Conservation (phyloP, 2,329 filamentous ascomycete species). For the Scortechinia acanthostroma region DNA sequence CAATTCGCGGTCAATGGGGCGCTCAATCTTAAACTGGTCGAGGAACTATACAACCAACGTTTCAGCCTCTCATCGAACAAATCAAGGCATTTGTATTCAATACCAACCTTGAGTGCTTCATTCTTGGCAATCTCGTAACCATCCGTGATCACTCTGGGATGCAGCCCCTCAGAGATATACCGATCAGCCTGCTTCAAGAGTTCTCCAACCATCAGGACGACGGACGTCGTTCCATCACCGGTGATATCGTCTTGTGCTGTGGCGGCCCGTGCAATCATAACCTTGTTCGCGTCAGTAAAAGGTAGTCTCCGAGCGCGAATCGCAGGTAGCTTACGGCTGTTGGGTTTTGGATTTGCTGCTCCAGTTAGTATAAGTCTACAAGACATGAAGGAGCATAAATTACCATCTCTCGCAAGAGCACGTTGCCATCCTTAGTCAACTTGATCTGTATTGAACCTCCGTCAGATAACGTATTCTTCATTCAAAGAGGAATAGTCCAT, state of each 20-base stretch:
- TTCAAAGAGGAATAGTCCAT: constrained; percentile 17
- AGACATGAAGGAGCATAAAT: not conserved
- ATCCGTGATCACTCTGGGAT: constrained; percentile 92
- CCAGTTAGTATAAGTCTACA: not conserved
- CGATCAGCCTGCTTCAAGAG: constrained; percentile 94
- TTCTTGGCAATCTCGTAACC: constrained; percentile 95
- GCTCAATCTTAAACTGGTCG: constrained; percentile 82
- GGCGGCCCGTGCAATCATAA: constrained; percentile 75
- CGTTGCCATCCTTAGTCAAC: constrained; percentile 96
- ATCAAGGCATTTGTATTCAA: not conserved
- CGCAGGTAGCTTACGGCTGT: constrained; percentile 46
- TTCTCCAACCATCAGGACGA: constrained; percentile 90
- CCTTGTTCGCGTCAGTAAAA: constrained; percentile 19
- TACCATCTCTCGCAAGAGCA: constrained; percentile 60
- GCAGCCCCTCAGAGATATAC: constrained; percentile 92
- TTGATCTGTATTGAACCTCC: constrained; percentile 64
- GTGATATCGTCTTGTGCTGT: constrained; percentile 98
- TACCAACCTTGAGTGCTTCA: constrained; percentile 73
- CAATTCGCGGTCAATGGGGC: constrained; percentile 86
- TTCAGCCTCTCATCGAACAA: constrained; percentile 5
- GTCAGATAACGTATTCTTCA: constrained; percentile 5
- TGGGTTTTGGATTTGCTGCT: constrained; percentile 87
- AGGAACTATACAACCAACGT: constrained; percentile 58
- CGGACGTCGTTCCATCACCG: constrained; percentile 93
- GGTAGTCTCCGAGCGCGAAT: not conserved